Percentiles rank a stretch among this genome's conserved stretches.
Conservation (phyloP, 2,329 filamentous ascomycete species). For the Echinosphaeria canescens region DNA sequence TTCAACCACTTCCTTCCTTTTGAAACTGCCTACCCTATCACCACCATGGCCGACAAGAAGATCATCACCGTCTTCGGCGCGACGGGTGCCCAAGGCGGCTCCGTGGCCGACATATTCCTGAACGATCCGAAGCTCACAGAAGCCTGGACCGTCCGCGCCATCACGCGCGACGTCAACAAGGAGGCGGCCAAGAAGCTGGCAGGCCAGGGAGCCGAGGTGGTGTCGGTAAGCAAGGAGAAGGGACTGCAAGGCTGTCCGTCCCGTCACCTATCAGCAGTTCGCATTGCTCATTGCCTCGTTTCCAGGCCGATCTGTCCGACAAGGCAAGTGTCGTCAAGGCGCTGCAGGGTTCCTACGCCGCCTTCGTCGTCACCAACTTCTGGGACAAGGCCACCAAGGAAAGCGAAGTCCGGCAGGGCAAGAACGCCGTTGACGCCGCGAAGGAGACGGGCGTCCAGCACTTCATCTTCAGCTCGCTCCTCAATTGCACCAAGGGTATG, state of each 20-base stretch:
- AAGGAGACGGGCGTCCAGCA: constrained; percentile 19
- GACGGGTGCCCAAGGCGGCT: constrained; percentile 37
- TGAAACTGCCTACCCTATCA: no score
- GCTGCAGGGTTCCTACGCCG: constrained; percentile 20
- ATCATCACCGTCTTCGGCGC: constrained; percentile 31
- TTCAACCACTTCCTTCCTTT: no score
- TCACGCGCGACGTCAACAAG: constrained; percentile 26
- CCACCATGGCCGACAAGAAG: no score
- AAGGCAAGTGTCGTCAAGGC: constrained; percentile 18
- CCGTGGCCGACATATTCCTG: constrained; percentile 20
- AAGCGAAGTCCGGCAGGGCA: constrained; percentile 21
- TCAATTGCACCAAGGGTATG: constrained; percentile 16
- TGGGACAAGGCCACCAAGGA: constrained; percentile 21
- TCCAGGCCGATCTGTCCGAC: constrained; percentile 24
- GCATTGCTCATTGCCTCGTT: not conserved
- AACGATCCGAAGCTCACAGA: constrained; percentile 17
- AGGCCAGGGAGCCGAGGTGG: constrained; percentile 24
- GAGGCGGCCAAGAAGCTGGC: constrained; percentile 19
- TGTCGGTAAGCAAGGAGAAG: constrained; percentile 10
- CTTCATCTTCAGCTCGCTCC: constrained; percentile 20
- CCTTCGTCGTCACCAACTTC: constrained; percentile 29
- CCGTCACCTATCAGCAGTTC: no score
- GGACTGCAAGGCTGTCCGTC: not conserved
- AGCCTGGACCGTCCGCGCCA: constrained; percentile 26
- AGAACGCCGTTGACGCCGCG: constrained; percentile 20